These are phyloP conservation scores for Colletotrichum salicis DNA, from an alignment of 2,329 filamentous ascomycete genomes.

Conservation along the genomic window DNA sequence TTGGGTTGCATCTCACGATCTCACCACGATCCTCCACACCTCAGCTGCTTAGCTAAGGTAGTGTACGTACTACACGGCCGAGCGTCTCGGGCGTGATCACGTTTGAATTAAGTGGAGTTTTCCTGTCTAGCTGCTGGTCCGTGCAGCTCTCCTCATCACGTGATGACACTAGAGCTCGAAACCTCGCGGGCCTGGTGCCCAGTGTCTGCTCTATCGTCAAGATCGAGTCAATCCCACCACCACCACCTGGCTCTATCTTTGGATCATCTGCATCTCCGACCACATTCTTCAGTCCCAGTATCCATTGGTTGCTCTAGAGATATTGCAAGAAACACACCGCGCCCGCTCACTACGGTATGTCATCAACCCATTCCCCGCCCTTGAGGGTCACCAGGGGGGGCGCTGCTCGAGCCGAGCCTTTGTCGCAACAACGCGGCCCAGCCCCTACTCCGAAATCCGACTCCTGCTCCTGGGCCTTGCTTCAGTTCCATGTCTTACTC, in stretches of 20 bases:
- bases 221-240: constrained; percentile 33
- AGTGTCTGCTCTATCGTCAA: constrained; percentile 30
- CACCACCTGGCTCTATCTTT: constrained; percentile 33
- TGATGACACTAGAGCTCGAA: constrained; percentile 37
- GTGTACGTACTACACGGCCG: not conserved
- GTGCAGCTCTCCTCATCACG: constrained; percentile 22
- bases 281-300: constrained; percentile 52
- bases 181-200: constrained; percentile 34
- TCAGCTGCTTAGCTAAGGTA: not conserved
- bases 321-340: constrained; percentile 43
- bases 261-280: constrained; percentile 45
- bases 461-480: constrained; percentile 10
- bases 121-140: not conserved
- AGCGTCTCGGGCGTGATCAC: constrained; percentile 14
- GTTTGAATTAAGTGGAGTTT: not conserved
- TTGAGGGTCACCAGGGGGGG: constrained; percentile 19
- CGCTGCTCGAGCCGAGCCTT: constrained; percentile 24
- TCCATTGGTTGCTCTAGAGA: constrained; percentile 50
- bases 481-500: not conserved
- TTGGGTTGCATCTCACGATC: not conserved
- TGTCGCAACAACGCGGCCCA: constrained; percentile 30
- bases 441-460: constrained; percentile 8
- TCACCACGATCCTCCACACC: not conserved
- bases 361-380: constrained; percentile 34
- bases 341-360: constrained; percentile 49